Conservation (phyloP, 495 filamentous ascomycete genomes). For the Tirmania nivea region DNA sequence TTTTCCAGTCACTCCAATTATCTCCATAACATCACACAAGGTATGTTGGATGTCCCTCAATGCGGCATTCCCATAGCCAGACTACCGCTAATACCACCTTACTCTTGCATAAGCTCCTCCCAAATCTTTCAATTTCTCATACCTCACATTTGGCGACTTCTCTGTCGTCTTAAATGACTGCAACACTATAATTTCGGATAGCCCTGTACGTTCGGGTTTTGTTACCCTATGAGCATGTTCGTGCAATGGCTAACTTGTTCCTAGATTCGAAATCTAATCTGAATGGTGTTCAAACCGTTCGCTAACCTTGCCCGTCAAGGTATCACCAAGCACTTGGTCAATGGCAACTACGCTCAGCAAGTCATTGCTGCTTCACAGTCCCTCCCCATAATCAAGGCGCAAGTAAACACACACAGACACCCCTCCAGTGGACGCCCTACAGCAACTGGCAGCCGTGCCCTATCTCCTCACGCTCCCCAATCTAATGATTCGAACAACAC, state of each 20-base stretch:
- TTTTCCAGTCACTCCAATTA: too few relatives aligned
- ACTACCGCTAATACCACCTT: too few relatives aligned
- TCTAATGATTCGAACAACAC: slow-evolving; percentile 40
- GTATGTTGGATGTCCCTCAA: too few relatives aligned
- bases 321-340: slow-evolving; percentile 84
- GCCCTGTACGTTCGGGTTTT: background rate
- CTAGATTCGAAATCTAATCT: slow-evolving; percentile 23
- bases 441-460: slow-evolving; percentile 32
- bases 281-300: slow-evolving; percentile 66
- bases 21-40: background rate
- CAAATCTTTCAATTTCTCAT: background rate
- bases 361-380: slow-evolving; percentile 86
- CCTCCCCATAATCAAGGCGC: slow-evolving; percentile 55
- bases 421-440: slow-evolving; percentile 38
- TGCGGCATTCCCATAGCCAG: too few relatives aligned
- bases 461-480: slow-evolving; percentile 34
- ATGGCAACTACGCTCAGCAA: slow-evolving; percentile 85
- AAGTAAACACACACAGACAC: slow-evolving; percentile 10
- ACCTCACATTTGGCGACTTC: background rate
- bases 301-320: slow-evolving; percentile 91
- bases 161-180: background rate
- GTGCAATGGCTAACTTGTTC: background rate
- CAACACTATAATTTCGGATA: background rate
- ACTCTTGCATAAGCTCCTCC: too few relatives aligned
- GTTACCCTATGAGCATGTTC: background rate